Percentiles rank a stretch among this genome's conserved stretches.
These are phyloP conservation scores for Saccharomycopsis amapae DNA, from an alignment of 805 yeast genomes.

Conservation along the genomic window DNA sequence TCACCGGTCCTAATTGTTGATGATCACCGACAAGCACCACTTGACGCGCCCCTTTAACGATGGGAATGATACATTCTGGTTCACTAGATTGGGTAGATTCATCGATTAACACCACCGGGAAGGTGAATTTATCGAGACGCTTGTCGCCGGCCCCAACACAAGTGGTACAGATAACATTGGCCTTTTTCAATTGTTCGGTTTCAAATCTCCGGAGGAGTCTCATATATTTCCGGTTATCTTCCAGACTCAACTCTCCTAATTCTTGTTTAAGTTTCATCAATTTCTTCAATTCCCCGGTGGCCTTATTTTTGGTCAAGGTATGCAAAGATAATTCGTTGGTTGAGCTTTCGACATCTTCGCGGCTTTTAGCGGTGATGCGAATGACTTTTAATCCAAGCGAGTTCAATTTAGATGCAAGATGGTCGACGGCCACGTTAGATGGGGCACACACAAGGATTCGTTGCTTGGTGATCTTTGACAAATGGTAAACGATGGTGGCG, in stretches of 20 bases:
- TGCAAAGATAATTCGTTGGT: conserved; percentile 54
- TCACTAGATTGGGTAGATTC: conserved; percentile 94
- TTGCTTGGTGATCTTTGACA: conserved; percentile 52
- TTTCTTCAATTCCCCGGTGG: conserved; percentile 52
- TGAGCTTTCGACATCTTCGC: conserved; percentile 73
- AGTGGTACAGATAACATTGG: conserved; percentile 83
- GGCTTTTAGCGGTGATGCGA: conserved; percentile 63
- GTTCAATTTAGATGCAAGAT: conserved; percentile 67
- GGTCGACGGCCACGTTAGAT: conserved; percentile 92
- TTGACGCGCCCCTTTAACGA: conserved; percentile 84
- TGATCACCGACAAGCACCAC: conserved; percentile 92
- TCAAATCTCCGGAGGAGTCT: conserved; percentile 43
- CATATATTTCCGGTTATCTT: conserved; percentile 42
- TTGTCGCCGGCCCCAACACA: conserved; percentile 88
- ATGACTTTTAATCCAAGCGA: conserved; percentile 71
- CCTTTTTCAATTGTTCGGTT: conserved; percentile 39
- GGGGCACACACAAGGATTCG: conserved; percentile 88
- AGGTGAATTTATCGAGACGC: conserved; percentile 47
- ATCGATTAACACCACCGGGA: conserved; percentile 79
- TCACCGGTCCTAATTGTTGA: conserved; percentile 91
- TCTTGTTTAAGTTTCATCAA: conserved; percentile 52
- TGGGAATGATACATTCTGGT: conserved; percentile 85
- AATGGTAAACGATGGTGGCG: conserved; percentile 76
- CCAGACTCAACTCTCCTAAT: conserved; percentile 57
- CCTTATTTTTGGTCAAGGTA: conserved; percentile 38